Base-by-base conservation (phyloP, 306 rosid genomes). In the Casuarina glauca region DNA sequence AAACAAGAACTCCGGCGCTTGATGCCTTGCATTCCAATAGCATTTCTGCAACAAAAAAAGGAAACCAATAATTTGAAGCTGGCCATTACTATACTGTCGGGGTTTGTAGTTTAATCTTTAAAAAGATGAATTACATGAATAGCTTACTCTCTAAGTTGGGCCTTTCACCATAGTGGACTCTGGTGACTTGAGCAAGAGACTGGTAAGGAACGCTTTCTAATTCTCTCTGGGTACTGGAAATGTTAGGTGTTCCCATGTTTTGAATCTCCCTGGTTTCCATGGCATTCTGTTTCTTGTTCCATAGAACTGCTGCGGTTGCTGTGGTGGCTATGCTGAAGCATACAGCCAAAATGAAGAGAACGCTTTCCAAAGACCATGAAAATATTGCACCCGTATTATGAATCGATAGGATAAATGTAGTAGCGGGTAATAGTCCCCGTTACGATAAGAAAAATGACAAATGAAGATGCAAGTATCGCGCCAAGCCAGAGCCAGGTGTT, bases 401-500 rank as follows among this genome's bases (percentile, higher is more conserved):
- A 45, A 45, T 93, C 97, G 0, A 82, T 81, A 5, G 92, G 96
- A 70, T 80, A 90, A 54, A 93, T 85, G 69, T 83, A 89, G 74
- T 52, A 93, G 66, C 80, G 72, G 38, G 74, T 85, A 38, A 89
- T 75, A 44, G 80, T 7, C 6, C 86, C 91, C 6, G 87, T 81
- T 42, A 87, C 11, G 73, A 83, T 43, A 32, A 93, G 91, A 78
- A 82, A 89, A 12, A 87, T 48, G 13, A 83, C 49, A 75, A 89
- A 93, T 0, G 96, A 93, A 13, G 88, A 90, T 6, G 86, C 76
- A 35, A 93, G 86, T 36, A 90, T 75, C 8, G 84, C 85, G 6
- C 84, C 88, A 3, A 89, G 89, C 91, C 97, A 90, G 12, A 90
- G 84, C 97, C 97, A 93, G 19, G 61, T 75, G 8, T 82, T 83